These are phyloP conservation scores for Kuraishia borneana DNA, from an alignment of 805 yeast species.

Conservation along the genomic window DNA sequence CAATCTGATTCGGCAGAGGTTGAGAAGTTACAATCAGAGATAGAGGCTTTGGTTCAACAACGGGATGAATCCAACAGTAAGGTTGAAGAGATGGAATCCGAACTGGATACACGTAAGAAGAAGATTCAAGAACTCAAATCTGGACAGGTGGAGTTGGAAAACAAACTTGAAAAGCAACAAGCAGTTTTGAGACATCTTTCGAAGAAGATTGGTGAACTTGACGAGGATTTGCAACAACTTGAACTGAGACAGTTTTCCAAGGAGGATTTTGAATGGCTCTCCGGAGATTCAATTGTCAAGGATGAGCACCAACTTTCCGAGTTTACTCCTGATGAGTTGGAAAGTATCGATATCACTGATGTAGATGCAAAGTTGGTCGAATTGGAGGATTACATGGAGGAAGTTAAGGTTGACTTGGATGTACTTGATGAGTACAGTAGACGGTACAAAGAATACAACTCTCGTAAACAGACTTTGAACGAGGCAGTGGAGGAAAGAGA, in stretches of 20 bases:
- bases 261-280: conserved; percentile 39
- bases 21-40: conserved; percentile 20
- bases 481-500: conserved; percentile 60
- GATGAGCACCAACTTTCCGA: conserved; percentile 24
- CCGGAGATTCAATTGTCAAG: conserved; percentile 23
- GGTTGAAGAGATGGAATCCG: conserved; percentile 30
- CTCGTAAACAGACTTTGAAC: conserved; percentile 57
- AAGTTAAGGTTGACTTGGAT: conserved; percentile 57
- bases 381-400: conserved; percentile 43
- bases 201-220: conserved; percentile 24
- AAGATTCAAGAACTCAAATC: conserved; percentile 48
- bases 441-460: conserved; percentile 51
- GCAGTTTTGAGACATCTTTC: conserved; percentile 23
- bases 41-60: conserved; percentile 16
- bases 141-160: conserved; percentile 54
- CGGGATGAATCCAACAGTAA: conserved; percentile 29
- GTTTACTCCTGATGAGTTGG: conserved; percentile 40
- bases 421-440: conserved; percentile 66
- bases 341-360: conserved; percentile 30
- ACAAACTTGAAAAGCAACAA: conserved; percentile 48
- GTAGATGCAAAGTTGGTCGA: conserved; percentile 40
- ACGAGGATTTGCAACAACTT: conserved; percentile 28
- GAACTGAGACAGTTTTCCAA: conserved; percentile 40
- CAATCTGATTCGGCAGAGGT: background rate
- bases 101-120: conserved; percentile 24